A percentile compares a stretch with the other conserved stretches of the same genome.
phyloP scores from a whole-genome alignment of 148 eudicot genomes.

The Silene uniflora region DNA sequence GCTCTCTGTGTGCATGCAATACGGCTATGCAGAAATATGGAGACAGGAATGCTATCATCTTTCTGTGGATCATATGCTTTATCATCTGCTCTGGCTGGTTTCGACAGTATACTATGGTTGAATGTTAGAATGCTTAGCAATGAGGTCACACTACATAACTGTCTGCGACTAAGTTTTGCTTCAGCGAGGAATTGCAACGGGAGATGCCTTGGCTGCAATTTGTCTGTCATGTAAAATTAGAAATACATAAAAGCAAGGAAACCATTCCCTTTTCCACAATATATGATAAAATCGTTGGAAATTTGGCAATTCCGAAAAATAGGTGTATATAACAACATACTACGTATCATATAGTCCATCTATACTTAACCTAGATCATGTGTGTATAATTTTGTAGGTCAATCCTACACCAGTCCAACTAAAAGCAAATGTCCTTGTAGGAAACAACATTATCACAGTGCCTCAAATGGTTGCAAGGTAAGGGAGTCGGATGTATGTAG shows the following conservation, averaged over 20 bases:
- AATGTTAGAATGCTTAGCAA: slow-evolving; percentile 34
- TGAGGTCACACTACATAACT: slow-evolving; percentile 32
- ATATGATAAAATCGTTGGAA: neutral
- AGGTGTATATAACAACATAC: too few relatives aligned
- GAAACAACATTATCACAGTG: too few relatives aligned
- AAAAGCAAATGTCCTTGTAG: too few relatives aligned
- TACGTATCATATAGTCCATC: neutral
- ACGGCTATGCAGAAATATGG: too few relatives aligned
- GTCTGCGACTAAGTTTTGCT: slow-evolving; percentile 34
- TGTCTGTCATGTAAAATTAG: slow-evolving; percentile 34
- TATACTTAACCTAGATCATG: neutral
- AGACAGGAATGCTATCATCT: slow-evolving; percentile 47
- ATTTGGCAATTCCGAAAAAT: too few relatives aligned
- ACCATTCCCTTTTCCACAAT: neutral
- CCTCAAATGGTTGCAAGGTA: too few relatives aligned
- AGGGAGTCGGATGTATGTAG: too few relatives aligned
- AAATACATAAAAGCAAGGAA: neutral
- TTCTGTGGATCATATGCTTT: slow-evolving; percentile 34
- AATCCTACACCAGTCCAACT: neutral
- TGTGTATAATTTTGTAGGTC: too few relatives aligned
- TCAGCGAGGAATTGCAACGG: slow-evolving; percentile 22
- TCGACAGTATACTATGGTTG: slow-evolving; percentile 24
- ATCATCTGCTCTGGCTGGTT: slow-evolving; percentile 52
- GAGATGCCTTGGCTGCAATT: slow-evolving; percentile 28
- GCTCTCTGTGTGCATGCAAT: too few relatives aligned